Percentiles rank a stretch among this genome's conserved stretches.
Evolutionary conservation across 805 yeast species (phyloP).

Genomic region (Lachancea kluyveri): DNA sequence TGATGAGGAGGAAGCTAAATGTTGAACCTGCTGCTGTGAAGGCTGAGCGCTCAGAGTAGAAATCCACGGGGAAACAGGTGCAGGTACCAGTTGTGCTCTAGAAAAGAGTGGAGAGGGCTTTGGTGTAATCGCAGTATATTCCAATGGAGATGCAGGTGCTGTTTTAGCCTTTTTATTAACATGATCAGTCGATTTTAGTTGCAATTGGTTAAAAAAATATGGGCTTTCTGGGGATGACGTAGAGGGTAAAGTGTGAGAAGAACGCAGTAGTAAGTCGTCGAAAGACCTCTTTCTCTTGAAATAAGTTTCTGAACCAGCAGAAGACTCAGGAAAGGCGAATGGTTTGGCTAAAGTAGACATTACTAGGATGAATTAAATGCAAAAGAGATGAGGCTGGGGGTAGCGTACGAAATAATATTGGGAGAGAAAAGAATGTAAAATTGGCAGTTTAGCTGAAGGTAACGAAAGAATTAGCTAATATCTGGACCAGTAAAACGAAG

Average conservation of each 20-base stretch:
- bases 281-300: slow-evolving; percentile 13
- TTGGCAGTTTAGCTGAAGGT: too few relatives aligned
- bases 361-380: too few relatives aligned
- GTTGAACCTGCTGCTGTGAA: slow-evolving; percentile 3
- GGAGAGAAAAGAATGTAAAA: too few relatives aligned
- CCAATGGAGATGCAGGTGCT: slow-evolving; percentile 28
- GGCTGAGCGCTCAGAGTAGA: slow-evolving; percentile 1
- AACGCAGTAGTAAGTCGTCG: slow-evolving; percentile 21
- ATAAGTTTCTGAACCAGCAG: slow-evolving; percentile 8
- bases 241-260: slow-evolving; percentile 5
- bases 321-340: slow-evolving; percentile 1
- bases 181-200: slow-evolving; percentile 2
- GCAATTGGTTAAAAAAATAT: slow-evolving; percentile 2
- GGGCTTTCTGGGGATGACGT: slow-evolving; percentile 6
- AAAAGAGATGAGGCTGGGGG: too few relatives aligned
- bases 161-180: slow-evolving; percentile 21
- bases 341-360: slow-evolving; percentile 10
- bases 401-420: too few relatives aligned
- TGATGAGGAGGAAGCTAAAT: slow-evolving; percentile 2
- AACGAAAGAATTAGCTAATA: too few relatives aligned
- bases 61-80: slow-evolving; percentile 2
- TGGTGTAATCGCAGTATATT: slow-evolving; percentile 17
- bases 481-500: too few relatives aligned
- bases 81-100: slow-evolving; percentile 8
- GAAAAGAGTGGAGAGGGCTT: slow-evolving; percentile 19